Conservation (phyloP, 768 basidiomycete species). For the Termitomyces sp. region DNA sequence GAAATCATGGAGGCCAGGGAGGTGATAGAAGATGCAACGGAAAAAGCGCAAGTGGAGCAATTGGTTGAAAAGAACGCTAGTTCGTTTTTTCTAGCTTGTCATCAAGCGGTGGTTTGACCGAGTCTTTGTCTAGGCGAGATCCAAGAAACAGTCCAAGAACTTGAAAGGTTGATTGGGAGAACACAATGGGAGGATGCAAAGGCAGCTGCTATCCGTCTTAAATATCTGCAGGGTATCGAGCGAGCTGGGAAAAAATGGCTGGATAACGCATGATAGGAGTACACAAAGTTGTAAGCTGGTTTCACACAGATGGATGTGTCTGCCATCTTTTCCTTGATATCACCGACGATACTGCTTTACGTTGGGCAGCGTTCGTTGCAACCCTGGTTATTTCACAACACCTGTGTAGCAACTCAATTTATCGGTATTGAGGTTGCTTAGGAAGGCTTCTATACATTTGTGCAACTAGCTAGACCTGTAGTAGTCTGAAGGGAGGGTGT, state of each 20-base stretch:
- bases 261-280: conserved; percentile 21
- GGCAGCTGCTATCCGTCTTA: conserved; percentile 59
- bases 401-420: too few relatives aligned
- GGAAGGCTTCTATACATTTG: too few relatives aligned
- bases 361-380: not conserved
- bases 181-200: conserved; percentile 59
- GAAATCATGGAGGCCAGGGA: conserved; percentile 81
- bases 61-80: conserved; percentile 55
- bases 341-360: not conserved
- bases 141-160: conserved; percentile 34
- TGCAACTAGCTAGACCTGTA: too few relatives aligned
- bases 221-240: conserved; percentile 69
- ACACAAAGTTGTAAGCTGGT: not conserved
- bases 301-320: not conserved
- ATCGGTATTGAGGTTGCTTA: too few relatives aligned
- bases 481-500: too few relatives aligned
- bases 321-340: not conserved
- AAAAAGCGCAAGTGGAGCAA: conserved; percentile 42
- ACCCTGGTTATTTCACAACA: too few relatives aligned
- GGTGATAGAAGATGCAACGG: conserved; percentile 62
- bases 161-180: conserved; percentile 47
- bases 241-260: conserved; percentile 43
- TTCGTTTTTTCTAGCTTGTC: conserved; percentile 3
- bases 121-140: conserved; percentile 45
- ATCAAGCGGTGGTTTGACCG: not conserved